Evolutionary conservation across 805 yeast species (phyloP), one percentile per base, ranked within the genome.

Genomic region (Maudiozyma serrabonitensis): DNA sequence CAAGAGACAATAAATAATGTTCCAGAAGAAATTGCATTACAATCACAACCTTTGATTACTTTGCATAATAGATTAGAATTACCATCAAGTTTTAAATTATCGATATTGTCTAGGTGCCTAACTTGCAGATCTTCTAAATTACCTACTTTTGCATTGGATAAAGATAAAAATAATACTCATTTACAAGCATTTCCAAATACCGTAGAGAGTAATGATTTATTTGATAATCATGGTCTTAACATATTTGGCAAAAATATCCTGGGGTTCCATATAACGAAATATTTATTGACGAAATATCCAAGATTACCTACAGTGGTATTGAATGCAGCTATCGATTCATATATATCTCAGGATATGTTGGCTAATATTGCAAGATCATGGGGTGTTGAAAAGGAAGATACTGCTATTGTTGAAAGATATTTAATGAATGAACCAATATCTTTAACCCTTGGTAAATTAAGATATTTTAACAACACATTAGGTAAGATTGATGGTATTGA

Each of bases 361-460:
- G 71, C 79, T 37, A 77, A 76, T 46, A 71, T 89, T 25, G 96
- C 89, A 35, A 75, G 74, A 59, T 61, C 70, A 18, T 93, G 97
- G 97, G 99, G 99, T 69, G 81, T 93, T 45, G 90, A 88, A 67
- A 74, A 76, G 16, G 97, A 90, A 62, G 67, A 69, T 7, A 70
- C 80, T 6, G 69, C 87, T 19, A 74, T 81, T 43, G 66, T 88
- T 51, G 81, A 82, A 45, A 79, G 87, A 58, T 79, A 75, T 57
- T 70, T 88, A 56, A 74, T 82, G 32, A 78, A 83, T 48, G 95
- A 84, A 63, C 79, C 85, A 16, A 79, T 78, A 53, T 75, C 78
- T 52, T 74, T 82, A 62, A 76, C 79, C 50, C 77, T 80, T 58
- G 96, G 96, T 43, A 84, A 76, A 66, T 73, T 82, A 54, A 75